A percentile compares a stretch with the other conserved stretches of the same genome.
These are phyloP conservation scores for Plasmodium inui DNA, from an alignment of 169 alveolate species.

Conservation along the genomic window DNA sequence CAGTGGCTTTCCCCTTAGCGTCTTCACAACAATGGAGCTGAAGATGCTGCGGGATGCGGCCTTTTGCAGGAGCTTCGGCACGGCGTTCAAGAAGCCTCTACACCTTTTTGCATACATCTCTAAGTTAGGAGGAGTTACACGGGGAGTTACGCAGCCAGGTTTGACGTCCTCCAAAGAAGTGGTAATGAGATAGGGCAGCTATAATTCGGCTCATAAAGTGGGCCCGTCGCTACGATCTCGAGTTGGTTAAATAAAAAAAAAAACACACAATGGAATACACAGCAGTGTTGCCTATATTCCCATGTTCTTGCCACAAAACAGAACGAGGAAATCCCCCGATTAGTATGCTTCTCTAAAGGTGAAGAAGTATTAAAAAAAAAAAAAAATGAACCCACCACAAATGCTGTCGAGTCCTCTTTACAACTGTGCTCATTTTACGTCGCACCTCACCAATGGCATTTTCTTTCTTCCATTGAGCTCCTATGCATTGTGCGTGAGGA, in stretches of 20 bases:
- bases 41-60: not conserved
- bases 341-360: too few relatives aligned
- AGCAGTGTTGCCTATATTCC: too few relatives aligned
- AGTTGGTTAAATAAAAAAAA: not conserved
- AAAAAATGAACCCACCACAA: not conserved
- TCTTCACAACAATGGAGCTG: not conserved
- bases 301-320: too few relatives aligned
- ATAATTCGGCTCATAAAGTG: not conserved
- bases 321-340: too few relatives aligned
- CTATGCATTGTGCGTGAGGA: not conserved
- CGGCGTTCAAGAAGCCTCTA: constrained; percentile 7
- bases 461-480: not conserved
- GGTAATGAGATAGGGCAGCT: not conserved
- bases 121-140: not conserved
- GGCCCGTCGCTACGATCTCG: not conserved
- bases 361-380: not conserved
- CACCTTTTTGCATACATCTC: constrained; percentile 36
- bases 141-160: not conserved
- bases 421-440: not conserved
- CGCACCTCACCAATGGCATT: not conserved
- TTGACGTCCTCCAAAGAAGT: not conserved
- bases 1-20: constrained; percentile 8
- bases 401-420: not conserved
- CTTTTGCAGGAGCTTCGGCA: not conserved
- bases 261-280: not conserved